Conservation (phyloP, 768 basidiomycete species). For the Coprinopsis sp. region DNA sequence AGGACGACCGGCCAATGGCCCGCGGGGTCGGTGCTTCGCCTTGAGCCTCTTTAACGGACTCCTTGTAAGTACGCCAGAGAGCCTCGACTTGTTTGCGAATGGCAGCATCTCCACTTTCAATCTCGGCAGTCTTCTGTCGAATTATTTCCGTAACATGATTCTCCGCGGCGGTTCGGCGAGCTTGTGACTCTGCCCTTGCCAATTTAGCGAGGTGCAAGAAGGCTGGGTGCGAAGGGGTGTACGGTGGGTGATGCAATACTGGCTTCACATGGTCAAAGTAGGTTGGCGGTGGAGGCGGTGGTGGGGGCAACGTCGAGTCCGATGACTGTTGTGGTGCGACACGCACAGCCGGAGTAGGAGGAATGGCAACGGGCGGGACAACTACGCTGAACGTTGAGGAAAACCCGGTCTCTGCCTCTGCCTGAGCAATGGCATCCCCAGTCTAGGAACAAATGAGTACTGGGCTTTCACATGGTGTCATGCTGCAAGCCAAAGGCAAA, state of each 20-base stretch:
- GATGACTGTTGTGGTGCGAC: slow-evolving; percentile 21
- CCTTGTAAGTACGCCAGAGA: slow-evolving; percentile 58
- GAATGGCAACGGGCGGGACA: slow-evolving; percentile 30
- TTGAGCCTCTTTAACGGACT: slow-evolving; percentile 38
- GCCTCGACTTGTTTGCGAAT: slow-evolving; percentile 55
- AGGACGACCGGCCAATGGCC: background rate
- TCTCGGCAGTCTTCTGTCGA: slow-evolving; percentile 47
- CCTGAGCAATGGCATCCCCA: slow-evolving; percentile 31
- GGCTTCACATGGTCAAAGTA: slow-evolving; percentile 53
- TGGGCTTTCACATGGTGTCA: no score
- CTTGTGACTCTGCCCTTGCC: slow-evolving; percentile 52
- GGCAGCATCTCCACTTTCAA: slow-evolving; percentile 50
- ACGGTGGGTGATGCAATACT: slow-evolving; percentile 72
- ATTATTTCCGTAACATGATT: slow-evolving; percentile 50
- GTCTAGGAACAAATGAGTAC: slow-evolving; percentile 25
- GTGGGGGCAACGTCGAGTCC: slow-evolving; percentile 20
- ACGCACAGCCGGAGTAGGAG: slow-evolving; percentile 23
- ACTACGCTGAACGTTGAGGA: slow-evolving; percentile 38
- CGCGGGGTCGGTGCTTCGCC: slow-evolving; percentile 29
- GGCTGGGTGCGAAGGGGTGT: slow-evolving; percentile 68
- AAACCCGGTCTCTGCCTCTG: slow-evolving; percentile 39
- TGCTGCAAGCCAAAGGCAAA: no score
- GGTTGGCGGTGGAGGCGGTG: slow-evolving; percentile 24
- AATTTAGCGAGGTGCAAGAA: slow-evolving; percentile 60
- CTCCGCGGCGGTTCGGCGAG: slow-evolving; percentile 53